Percentiles rank a stretch among this genome's conserved stretches.
These are phyloP conservation scores for Clavariopsis aquatica DNA, from an alignment of 495 filamentous ascomycete genomes.

Conservation along the genomic window DNA sequence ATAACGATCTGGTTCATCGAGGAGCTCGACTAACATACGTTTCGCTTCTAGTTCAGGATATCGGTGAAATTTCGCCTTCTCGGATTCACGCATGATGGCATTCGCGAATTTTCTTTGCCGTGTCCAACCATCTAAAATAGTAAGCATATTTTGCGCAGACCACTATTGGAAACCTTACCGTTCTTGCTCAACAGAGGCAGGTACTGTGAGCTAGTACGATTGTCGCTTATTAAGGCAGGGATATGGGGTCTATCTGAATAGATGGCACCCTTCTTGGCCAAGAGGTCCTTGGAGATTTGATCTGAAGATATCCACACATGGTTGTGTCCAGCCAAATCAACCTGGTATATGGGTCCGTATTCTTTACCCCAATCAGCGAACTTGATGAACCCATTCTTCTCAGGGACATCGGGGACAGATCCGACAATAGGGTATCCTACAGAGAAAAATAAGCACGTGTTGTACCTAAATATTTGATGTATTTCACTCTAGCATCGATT, in stretches of 20 bases:
- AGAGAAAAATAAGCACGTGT: conserved; percentile 6
- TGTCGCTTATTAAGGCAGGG: conserved; percentile 50
- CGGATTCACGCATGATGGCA: conserved; percentile 54
- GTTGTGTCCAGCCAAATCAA: conserved; percentile 57
- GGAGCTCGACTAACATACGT: conserved; percentile 51
- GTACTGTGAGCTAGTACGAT: conserved; percentile 58
- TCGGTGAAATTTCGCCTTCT: conserved; percentile 49
- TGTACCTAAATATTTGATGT: not conserved
- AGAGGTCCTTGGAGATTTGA: conserved; percentile 58
- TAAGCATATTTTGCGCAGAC: not conserved
- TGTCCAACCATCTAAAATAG: conserved; percentile 55
- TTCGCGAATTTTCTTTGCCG: conserved; percentile 61
- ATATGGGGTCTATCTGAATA: conserved; percentile 63
- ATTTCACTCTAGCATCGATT: not conserved
- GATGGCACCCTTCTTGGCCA: conserved; percentile 59
- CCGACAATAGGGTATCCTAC: conserved; percentile 54
- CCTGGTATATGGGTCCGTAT: conserved; percentile 65
- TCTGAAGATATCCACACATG: conserved; percentile 64
- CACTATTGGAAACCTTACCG: conserved; percentile 40
- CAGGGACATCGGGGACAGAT: conserved; percentile 59
- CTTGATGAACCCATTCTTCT: conserved; percentile 54
- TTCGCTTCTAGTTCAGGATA: conserved; percentile 59
- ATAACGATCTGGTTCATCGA: conserved; percentile 53
- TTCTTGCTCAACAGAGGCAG: conserved; percentile 57
- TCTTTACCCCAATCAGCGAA: conserved; percentile 63